Percentiles rank a stretch among this genome's conserved stretches.
Evolutionary conservation across 1,284 basidiomycete genomes (phyloP).

Genomic region (Apiotrichum brassicae): DNA sequence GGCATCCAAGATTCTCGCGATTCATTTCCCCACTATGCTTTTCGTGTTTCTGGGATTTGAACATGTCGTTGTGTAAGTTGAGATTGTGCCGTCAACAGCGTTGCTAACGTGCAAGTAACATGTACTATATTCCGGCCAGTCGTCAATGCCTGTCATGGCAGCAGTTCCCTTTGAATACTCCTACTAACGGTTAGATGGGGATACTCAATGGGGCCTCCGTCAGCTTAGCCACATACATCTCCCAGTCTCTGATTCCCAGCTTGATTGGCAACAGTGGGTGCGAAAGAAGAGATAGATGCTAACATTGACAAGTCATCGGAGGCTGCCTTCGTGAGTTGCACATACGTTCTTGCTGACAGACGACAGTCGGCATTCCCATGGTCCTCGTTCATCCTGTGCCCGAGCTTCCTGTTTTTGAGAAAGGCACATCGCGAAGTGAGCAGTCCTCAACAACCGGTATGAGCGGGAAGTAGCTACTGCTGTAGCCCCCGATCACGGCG

Average conservation of each 20-base stretch:
- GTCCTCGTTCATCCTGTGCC: slow-evolving; percentile 4
- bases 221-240: slow-evolving; percentile 19
- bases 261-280: slow-evolving; percentile 24
- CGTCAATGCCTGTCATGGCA: too few relatives aligned
- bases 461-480: too few relatives aligned
- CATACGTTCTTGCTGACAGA: not conserved
- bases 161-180: too few relatives aligned
- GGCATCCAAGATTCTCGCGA: slow-evolving; percentile 34
- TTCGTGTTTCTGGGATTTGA: slow-evolving; percentile 43
- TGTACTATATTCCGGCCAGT: slow-evolving; percentile 33
- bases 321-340: slow-evolving; percentile 7
- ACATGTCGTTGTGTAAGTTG: slow-evolving; percentile 38
- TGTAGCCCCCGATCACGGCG: too few relatives aligned
- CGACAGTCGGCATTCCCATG: slow-evolving; percentile 10
- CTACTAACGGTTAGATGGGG: slow-evolving; percentile 17
- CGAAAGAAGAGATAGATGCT: not conserved
- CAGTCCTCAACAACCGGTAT: too few relatives aligned
- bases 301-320: slow-evolving; percentile 11
- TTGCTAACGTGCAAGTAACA: slow-evolving; percentile 18
- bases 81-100: not conserved
- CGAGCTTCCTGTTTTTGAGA: slow-evolving; percentile 3
- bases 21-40: slow-evolving; percentile 41
- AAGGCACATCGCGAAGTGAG: too few relatives aligned
- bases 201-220: slow-evolving; percentile 32
- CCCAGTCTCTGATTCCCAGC: slow-evolving; percentile 20